Conservation (phyloP, 2,329 filamentous ascomycete genomes). For the Talaromyces pinophilus region DNA sequence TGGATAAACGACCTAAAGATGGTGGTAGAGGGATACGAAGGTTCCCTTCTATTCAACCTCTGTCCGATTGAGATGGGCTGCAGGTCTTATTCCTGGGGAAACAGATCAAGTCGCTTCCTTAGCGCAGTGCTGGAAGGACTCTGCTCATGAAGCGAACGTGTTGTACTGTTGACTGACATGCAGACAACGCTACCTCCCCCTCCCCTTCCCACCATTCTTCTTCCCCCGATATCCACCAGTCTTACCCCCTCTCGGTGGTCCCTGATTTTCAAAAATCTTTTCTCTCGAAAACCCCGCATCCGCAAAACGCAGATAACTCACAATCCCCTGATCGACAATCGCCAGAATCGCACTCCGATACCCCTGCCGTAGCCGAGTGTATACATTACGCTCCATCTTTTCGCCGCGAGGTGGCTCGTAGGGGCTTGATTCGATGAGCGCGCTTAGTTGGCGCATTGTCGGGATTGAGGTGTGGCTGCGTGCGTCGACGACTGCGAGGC, state of each 20-base stretch:
- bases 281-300: constrained; percentile 80
- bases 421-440: constrained; percentile 72
- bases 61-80: constrained; percentile 27
- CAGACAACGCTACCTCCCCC: constrained; percentile 31
- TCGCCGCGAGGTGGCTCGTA: constrained; percentile 60
- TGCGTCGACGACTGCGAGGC: constrained; percentile 78
- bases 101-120: constrained; percentile 24
- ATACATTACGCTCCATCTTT: constrained; percentile 58
- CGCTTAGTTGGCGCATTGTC: constrained; percentile 68
- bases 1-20: constrained; percentile 52
- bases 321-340: constrained; percentile 84
- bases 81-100: constrained; percentile 34
- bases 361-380: constrained; percentile 79
- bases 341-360: constrained; percentile 81
- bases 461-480: constrained; percentile 68
- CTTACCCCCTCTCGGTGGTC: constrained; percentile 34
- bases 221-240: constrained; percentile 29
- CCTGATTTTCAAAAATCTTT: constrained; percentile 56
- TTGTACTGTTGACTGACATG: constrained; percentile 16
- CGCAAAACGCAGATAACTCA: constrained; percentile 79
- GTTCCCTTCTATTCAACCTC: constrained; percentile 31
- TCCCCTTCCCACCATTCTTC: constrained; percentile 32
- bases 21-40: constrained; percentile 46
- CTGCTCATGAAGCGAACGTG: neutral
- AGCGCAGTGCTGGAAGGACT: neutral